Evolutionary conservation across 2,329 filamentous ascomycete species (phyloP).

Genomic region (Aciculosporium take): DNA sequence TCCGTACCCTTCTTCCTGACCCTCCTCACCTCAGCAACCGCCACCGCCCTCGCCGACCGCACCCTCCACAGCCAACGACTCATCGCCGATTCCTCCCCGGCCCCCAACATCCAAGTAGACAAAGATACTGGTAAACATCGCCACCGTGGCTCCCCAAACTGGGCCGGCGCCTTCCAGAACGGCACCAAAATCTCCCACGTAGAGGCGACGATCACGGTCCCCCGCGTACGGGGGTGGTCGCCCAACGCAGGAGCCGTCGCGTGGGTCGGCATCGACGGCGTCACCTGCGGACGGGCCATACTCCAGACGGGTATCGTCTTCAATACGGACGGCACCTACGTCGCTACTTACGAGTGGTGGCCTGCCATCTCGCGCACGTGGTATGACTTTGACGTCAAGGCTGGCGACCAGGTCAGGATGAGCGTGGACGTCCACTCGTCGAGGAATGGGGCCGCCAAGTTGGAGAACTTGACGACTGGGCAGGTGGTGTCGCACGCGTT

Average conservation of each 20-base stretch:
- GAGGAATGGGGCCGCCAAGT: slow-evolving; percentile 13
- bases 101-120: too few species aligned
- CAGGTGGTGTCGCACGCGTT: slow-evolving; percentile 37
- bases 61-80: not conserved
- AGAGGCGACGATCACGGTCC: slow-evolving; percentile 17
- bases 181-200: slow-evolving; percentile 15
- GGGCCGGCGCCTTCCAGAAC: slow-evolving; percentile 17
- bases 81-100: not conserved
- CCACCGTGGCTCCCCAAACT: slow-evolving; percentile 13
- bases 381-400: slow-evolving; percentile 16
- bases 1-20: not conserved
- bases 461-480: slow-evolving; percentile 36
- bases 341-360: slow-evolving; percentile 30
- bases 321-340: slow-evolving; percentile 20
- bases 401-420: slow-evolving; percentile 19
- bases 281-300: slow-evolving; percentile 25
- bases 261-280: slow-evolving; percentile 36
- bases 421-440: slow-evolving; percentile 14
- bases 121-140: too few species aligned
- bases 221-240: slow-evolving; percentile 10
- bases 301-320: slow-evolving; percentile 30
- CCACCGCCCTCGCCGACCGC: not conserved
- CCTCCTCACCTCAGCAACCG: not conserved
- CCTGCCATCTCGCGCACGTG: slow-evolving; percentile 23
- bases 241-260: slow-evolving; percentile 17